These are phyloP conservation scores for Sarocladium kiliense DNA, from an alignment of 2,329 filamentous ascomycete species.

Conservation along the genomic window DNA sequence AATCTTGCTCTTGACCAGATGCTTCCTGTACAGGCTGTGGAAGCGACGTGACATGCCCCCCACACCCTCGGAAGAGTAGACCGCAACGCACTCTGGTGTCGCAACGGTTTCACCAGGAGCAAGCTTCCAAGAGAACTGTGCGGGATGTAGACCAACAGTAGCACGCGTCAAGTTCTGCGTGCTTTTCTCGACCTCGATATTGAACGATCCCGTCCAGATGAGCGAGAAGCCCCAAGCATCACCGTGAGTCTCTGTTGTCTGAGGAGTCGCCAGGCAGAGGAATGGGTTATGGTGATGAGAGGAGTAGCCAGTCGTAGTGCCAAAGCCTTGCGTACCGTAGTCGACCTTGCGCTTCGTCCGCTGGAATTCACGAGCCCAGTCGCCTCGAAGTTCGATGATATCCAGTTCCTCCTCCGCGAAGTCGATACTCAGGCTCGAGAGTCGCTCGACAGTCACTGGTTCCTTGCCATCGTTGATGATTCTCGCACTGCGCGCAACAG, in stretches of 20 bases:
- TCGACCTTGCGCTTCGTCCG: constrained; percentile 49
- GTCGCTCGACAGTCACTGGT: constrained; percentile 47
- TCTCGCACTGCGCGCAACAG: constrained; percentile 54
- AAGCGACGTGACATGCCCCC: constrained; percentile 58
- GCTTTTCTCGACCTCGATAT: constrained; percentile 53
- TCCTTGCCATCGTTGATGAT: constrained; percentile 52
- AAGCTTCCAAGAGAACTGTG: constrained; percentile 54
- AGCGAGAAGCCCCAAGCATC: constrained; percentile 62
- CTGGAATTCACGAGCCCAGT: constrained; percentile 59
- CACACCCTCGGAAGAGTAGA: constrained; percentile 54
- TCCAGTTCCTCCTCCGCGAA: constrained; percentile 55
- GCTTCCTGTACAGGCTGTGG: constrained; percentile 56
- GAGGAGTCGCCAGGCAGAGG: constrained; percentile 49
- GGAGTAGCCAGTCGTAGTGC: not conserved
- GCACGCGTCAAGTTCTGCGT: constrained; percentile 58
- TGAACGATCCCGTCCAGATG: constrained; percentile 59
- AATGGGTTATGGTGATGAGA: constrained; percentile 50
- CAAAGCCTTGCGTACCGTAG: constrained; percentile 49
- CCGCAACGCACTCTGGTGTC: constrained; percentile 57
- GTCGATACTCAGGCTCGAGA: constrained; percentile 57
- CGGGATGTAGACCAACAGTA: constrained; percentile 53
- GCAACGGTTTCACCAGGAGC: constrained; percentile 50
- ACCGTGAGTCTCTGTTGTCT: constrained; percentile 54
- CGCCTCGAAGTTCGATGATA: constrained; percentile 56
- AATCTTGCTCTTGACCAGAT: constrained; percentile 53